A percentile compares a stretch with the other conserved stretches of the same genome.
These are phyloP conservation scores for Saccharomycopsis sp. DNA, from an alignment of 805 yeast species.

Conservation along the genomic window DNA sequence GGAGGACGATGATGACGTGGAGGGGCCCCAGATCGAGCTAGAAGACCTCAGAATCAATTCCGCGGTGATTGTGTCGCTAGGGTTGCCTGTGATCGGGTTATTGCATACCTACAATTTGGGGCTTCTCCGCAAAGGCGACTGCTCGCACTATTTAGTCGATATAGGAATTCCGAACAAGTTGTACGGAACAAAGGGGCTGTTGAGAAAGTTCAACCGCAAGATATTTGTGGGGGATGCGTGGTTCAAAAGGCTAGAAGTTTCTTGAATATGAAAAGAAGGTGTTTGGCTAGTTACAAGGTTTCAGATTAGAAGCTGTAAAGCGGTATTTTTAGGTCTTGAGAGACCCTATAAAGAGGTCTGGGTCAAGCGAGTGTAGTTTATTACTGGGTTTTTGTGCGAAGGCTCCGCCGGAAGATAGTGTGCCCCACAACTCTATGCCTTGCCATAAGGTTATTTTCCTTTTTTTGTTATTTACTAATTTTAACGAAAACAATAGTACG, in stretches of 20 bases:
- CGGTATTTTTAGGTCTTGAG: background rate
- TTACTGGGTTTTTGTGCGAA: too few species aligned
- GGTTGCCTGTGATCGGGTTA: conserved; percentile 63
- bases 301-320: too few species aligned
- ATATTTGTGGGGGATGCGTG: conserved; percentile 14
- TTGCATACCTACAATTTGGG: conserved; percentile 55
- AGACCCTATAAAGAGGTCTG: background rate
- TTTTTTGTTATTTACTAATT: too few species aligned
- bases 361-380: too few species aligned
- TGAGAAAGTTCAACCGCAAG: conserved; percentile 41
- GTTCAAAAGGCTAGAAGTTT: conserved; percentile 8
- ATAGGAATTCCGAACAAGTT: conserved; percentile 61
- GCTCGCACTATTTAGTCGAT: conserved; percentile 57
- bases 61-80: conserved; percentile 60
- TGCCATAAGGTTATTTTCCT: too few species aligned
- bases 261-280: too few species aligned
- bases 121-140: conserved; percentile 39
- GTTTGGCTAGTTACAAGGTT: too few species aligned
- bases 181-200: conserved; percentile 34
- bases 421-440: too few species aligned
- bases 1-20: conserved; percentile 27
- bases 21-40: conserved; percentile 20
- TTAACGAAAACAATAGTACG: too few species aligned
- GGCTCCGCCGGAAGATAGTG: too few species aligned
- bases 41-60: conserved; percentile 37